Conservation (phyloP, 1,139 yeast genomes). For the Sugiyamaella neomexicana region DNA sequence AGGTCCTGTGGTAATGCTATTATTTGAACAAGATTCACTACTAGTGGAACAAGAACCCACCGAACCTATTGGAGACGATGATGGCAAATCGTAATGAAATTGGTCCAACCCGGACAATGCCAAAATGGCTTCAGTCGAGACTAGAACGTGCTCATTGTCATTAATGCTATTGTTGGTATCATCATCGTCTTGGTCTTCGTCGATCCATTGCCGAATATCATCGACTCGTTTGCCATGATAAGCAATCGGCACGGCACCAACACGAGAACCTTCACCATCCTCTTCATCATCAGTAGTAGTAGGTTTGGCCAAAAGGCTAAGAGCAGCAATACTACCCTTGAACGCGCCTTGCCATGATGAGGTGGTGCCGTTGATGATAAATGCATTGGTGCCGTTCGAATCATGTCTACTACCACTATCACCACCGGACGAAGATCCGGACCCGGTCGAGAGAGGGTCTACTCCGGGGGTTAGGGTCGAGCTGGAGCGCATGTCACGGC, state of each 20-base stretch:
- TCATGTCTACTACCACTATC: too few relatives aligned
- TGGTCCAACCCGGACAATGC: conserved; percentile 1
- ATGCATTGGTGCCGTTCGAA: conserved; percentile 8
- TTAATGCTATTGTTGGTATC: conserved; percentile 13
- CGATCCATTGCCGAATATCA: conserved; percentile 12
- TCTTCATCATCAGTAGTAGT: neutral
- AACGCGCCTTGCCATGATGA: conserved; percentile 17
- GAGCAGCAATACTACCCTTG: conserved; percentile 14
- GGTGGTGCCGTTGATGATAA: neutral
- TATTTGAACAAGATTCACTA: neutral
- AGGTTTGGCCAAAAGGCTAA: conserved; percentile 1
- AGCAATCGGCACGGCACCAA: conserved; percentile 8
- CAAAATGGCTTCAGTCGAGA: neutral
- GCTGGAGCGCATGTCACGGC: conserved; percentile 3
- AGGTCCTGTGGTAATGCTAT: conserved; percentile 4
- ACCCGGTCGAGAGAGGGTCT: neutral
- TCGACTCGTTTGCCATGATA: neutral
- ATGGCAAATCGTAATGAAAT: neutral
- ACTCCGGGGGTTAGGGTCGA: conserved; percentile 11
- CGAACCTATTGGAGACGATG: neutral
- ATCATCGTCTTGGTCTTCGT: conserved; percentile 14
- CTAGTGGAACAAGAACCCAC: neutral
- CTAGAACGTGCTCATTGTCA: conserved; percentile 8
- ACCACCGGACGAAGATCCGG: neutral
- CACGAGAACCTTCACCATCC: neutral